Evolutionary conservation across 768 basidiomycete genomes (phyloP).

Genomic region (Boletellus emodensis): DNA sequence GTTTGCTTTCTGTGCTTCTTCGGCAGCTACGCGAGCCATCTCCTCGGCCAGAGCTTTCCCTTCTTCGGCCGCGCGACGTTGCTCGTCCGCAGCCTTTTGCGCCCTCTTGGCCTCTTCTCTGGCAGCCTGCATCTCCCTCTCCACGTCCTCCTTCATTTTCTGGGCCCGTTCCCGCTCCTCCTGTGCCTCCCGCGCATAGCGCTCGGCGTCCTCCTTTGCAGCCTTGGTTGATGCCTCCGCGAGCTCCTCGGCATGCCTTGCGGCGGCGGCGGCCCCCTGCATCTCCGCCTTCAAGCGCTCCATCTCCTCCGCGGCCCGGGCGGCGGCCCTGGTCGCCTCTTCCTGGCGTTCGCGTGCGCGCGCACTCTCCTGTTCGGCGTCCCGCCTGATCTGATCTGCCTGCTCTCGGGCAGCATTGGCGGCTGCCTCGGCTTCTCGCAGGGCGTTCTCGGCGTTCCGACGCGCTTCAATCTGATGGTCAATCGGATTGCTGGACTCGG

Average conservation of each 20-base stretch:
- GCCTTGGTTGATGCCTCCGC: conserved; percentile 7
- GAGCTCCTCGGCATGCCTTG: conserved; percentile 5
- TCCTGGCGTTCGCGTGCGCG: conserved; percentile 5
- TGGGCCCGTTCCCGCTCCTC: conserved; percentile 13
- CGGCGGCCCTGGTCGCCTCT: conserved; percentile 4
- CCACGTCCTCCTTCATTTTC: conserved; percentile 15
- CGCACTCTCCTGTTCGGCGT: conserved; percentile 13
- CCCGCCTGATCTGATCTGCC: background rate
- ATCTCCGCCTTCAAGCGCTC: conserved; percentile 13
- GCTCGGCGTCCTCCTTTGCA: conserved; percentile 17
- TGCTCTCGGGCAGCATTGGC: conserved; percentile 6
- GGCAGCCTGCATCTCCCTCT: conserved; percentile 9
- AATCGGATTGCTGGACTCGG: conserved; percentile 10
- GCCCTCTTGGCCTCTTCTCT: conserved; percentile 13
- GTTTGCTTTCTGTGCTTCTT: conserved; percentile 13
- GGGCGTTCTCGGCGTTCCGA: conserved; percentile 8
- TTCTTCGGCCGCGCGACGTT: conserved; percentile 16
- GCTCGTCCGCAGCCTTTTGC: conserved; percentile 15
- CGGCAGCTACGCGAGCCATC: conserved; percentile 7
- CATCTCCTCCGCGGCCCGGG: conserved; percentile 2
- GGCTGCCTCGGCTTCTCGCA: background rate
- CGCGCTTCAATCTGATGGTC: conserved; percentile 9
- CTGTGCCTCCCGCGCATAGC: conserved; percentile 7
- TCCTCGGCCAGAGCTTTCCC: conserved; percentile 17
- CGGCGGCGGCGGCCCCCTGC: conserved; percentile 1